phyloP scores from a whole-genome alignment of 257 asterid genomes.

The Sherardia arvensis region DNA sequence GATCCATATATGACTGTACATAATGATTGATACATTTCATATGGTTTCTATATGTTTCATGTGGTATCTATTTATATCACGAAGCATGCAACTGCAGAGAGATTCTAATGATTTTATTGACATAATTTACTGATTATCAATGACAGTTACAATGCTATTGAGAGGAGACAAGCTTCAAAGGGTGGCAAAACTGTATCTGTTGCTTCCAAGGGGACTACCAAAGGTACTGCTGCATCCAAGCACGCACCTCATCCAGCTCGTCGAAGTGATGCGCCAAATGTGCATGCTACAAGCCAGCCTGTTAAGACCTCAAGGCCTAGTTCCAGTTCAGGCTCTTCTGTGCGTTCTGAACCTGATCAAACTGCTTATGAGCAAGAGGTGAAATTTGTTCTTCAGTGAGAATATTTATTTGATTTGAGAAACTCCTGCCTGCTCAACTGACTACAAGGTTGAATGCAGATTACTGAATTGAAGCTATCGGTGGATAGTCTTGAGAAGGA shows the following conservation, averaged over 20 bases:
- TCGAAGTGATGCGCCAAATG: constrained; percentile 37
- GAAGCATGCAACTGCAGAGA: not conserved
- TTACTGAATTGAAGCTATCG: constrained; percentile 70
- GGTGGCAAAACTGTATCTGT: constrained; percentile 85
- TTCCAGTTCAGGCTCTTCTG: constrained; percentile 61
- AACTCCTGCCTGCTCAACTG: constrained; percentile 7
- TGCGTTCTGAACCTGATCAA: constrained; percentile 44
- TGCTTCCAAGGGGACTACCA: constrained; percentile 45
- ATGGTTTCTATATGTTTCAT: not conserved
- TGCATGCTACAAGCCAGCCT: constrained; percentile 32
- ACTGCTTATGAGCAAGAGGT: constrained; percentile 66
- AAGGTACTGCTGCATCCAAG: constrained; percentile 40
- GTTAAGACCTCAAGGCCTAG: constrained; percentile 59
- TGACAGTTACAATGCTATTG: constrained; percentile 73
- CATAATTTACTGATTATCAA: constrained; percentile 12
- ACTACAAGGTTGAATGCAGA: constrained; percentile 31
- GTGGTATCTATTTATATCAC: not conserved
- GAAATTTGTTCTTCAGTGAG: not conserved
- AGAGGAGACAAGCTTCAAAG: constrained; percentile 79
- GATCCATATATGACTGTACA: no score
- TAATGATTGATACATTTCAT: no score
- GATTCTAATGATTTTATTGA: constrained; percentile 6
- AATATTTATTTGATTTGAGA: not conserved
- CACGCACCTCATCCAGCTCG: constrained; percentile 43
- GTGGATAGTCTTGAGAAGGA: constrained; percentile 89